These are phyloP conservation scores for Yamadazyma friedrichii DNA, from an alignment of 1,139 yeast genomes.

Conservation along the genomic window DNA sequence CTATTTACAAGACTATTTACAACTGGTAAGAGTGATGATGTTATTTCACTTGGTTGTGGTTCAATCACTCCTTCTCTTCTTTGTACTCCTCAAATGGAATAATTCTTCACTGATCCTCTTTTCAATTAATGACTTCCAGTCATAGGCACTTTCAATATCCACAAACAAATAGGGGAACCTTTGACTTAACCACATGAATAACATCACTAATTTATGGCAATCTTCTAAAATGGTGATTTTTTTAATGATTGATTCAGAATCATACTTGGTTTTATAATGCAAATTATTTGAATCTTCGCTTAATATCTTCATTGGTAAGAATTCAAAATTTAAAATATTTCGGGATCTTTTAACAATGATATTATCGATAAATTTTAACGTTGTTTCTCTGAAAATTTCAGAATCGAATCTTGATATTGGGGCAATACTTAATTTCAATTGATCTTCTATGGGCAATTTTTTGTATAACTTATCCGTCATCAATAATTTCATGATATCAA, in stretches of 20 bases:
- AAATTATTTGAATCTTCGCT: slow-evolving; percentile 17
- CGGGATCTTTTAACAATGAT: slow-evolving; percentile 39
- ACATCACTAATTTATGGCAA: slow-evolving; percentile 64
- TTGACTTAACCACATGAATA: slow-evolving; percentile 84
- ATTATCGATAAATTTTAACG: slow-evolving; percentile 33
- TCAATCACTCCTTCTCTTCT: neutral
- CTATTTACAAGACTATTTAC: slow-evolving; percentile 6
- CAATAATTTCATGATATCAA: slow-evolving; percentile 46
- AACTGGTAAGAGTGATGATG: neutral
- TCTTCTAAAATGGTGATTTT: slow-evolving; percentile 58
- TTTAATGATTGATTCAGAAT: slow-evolving; percentile 28
- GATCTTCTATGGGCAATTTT: slow-evolving; percentile 46
- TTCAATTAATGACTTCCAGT: slow-evolving; percentile 64
- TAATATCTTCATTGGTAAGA: slow-evolving; percentile 33
- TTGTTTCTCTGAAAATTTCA: slow-evolving; percentile 24
- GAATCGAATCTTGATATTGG: slow-evolving; percentile 45
- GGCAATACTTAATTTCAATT: slow-evolving; percentile 56
- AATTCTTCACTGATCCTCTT: slow-evolving; percentile 64
- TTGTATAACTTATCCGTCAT: slow-evolving; percentile 28
- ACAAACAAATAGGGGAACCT: slow-evolving; percentile 80
- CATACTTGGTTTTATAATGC: slow-evolving; percentile 10
- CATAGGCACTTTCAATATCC: slow-evolving; percentile 72
- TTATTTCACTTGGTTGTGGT: too few species aligned
- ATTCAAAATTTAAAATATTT: slow-evolving; percentile 43
- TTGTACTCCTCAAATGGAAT: slow-evolving; percentile 27